Conservation (phyloP, 352 stramenopile species). For the Phytophthora pseudosyringae region DNA sequence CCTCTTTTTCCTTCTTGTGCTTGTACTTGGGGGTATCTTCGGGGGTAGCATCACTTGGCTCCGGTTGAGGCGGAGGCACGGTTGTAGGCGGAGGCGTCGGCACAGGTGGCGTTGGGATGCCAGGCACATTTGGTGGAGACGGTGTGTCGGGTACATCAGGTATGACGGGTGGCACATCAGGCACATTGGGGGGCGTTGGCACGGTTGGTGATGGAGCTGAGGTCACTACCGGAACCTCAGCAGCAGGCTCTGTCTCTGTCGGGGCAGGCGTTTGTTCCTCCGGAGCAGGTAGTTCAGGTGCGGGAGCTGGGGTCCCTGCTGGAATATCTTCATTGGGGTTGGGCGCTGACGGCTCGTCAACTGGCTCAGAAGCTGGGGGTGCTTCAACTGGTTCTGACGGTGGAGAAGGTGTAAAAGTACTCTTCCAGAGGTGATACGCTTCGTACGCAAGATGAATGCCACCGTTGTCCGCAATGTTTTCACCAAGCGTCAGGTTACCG, state of each 20-base stretch:
- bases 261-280: constrained; percentile 10
- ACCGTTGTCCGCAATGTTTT: constrained; percentile 93
- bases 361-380: background rate
- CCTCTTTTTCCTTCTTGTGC: constrained; percentile 24
- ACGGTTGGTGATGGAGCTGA: constrained; percentile 3
- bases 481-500: constrained; percentile 90
- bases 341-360: background rate
- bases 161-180: constrained; percentile 6
- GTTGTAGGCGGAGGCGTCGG: background rate
- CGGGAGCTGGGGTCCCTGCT: constrained; percentile 4
- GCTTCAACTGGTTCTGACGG: background rate
- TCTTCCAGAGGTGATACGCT: constrained; percentile 77
- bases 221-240: constrained; percentile 8
- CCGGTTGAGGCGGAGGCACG: background rate
- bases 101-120: constrained; percentile 10
- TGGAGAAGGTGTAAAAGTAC: constrained; percentile 17
- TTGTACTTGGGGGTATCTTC: constrained; percentile 18
- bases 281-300: constrained; percentile 7
- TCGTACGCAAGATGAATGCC: constrained; percentile 86
- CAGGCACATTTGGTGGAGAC: constrained; percentile 11
- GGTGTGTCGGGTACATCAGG: constrained; percentile 14
- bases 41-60: constrained; percentile 7
- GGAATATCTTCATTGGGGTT: constrained; percentile 15
- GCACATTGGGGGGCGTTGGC: background rate
- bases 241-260: constrained; percentile 10